Base-by-base conservation (phyloP, 495 filamentous ascomycete species). In the Aspergillus ellipticus region DNA sequence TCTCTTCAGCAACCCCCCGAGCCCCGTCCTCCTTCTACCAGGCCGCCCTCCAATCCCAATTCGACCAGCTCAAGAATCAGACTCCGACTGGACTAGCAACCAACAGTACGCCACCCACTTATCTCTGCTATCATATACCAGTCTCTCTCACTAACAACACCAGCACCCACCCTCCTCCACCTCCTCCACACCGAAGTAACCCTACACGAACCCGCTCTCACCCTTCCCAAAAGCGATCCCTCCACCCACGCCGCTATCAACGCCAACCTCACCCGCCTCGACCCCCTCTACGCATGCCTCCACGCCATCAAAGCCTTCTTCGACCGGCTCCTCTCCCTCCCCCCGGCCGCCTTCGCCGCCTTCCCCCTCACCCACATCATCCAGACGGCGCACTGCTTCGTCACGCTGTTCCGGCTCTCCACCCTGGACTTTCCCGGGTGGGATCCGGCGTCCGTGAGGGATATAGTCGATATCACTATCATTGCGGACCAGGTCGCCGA, bases 391-490 rank as follows among this genome's bases (percentile, higher is more conserved):
- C 63, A 57, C 10, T 62, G 51, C 37, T 15, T 65, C 7, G 39
- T 62, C 1, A 33, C 51, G 0, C 54, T 66, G 4, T 60, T 53
- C 22, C 55, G 56, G 0, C 50, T 66, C 0, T 60, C 63, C 2
- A 62, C 57, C 11, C 50, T 66, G 35, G 56, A 66, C 10, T 56
- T 60, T 46, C 57, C 63, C 1, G 56, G 53, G 6, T 66, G 63
- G 63, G 59, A 66, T 29, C 33, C 26, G 15, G 49, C 28, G 9
- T 13, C 39, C 6, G 62, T 59, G 2, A 33, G 41, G 29, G 10
- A 46, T 9, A 59, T 33, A 0, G 42, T 53, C 6, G 62, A 65
- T 20, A 39, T 65, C 5, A 20, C 62, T 0, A n/a, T 9, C 21
- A 13, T 42, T 16, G 35, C 57, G 9, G 19, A 55, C 2, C 47